Evolutionary conservation across 345 rosid genomes (phyloP), one percentile per base, ranked within the genome.

Genomic region (Heritiera littoralis): DNA sequence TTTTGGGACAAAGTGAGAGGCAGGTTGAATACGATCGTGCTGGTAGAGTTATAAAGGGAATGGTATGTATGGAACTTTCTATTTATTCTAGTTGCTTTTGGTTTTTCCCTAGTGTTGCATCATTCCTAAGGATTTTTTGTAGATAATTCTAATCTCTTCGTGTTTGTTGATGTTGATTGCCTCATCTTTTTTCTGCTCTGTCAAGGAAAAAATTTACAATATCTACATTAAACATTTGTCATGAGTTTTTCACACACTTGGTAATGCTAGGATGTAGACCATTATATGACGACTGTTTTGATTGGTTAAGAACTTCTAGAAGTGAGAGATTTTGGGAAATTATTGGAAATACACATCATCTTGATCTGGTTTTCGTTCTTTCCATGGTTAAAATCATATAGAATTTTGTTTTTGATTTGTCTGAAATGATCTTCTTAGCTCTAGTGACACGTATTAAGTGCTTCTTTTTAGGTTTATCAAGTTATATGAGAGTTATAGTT

Each of bases 11-110:
- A 77, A 89, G 89, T 51, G 93, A 92, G 81, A 85, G 89, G 71
- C 91, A 91, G 71, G 92, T 91, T 41, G 94, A 92, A 80, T 89
- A 92, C 79, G 93, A 90, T 71, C 88, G 87, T 52, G 93, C 93
- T 20, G 93, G 92, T 10, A 84, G 91, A 67, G 71, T 90, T 66
- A 86, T 90, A 59, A 91, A 88, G 81, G 91, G 95, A 60, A 91
- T 86, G 93, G 93, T 89, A 84, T 9, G 66, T 49, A 9, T 30
- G 38, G 38, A 71, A 30, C 12, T 18, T 73, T 73, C 76, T 35
- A 8, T 30, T 35, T 73, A 54, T 38, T 72, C 18, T 55, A 55
- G 49, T 73, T 10, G 15, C 5, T 55, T 38, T 43, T 54, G 32
- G 8, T 72, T 72, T 18, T 30, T 45, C 41, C 7, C 8, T 49